Evolutionary conservation across 2,329 filamentous ascomycete genomes (phyloP), one percentile per base, ranked within the genome.

Genomic region (Pseudocercospora pini-densiflorae): DNA sequence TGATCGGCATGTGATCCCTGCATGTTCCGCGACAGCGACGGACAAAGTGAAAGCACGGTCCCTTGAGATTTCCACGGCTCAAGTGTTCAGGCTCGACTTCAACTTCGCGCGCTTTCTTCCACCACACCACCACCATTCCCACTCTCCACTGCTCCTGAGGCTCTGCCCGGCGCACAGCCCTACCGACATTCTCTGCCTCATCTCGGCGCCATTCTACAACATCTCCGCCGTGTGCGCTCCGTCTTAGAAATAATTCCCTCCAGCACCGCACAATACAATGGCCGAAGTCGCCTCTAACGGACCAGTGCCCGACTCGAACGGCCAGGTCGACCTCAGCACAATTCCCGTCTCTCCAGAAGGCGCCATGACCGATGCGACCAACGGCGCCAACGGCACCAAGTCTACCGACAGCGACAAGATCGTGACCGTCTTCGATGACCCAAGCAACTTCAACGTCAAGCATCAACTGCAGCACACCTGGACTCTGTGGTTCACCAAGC

Each of bases 401-500:
- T 72, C 68, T 27, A 64, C 81, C 43, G 73, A 74, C 69, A 81
- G 81, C 71, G 75, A 77, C 68, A 90, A 94, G 78, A 85, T 91
- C 60, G 86, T 97, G 76, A 99, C 95, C 55, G 94, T 99, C 74
- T 99, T 99, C 85, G 94, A 99, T 80, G 93, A 98, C 83, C 91
- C 95, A 75, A 92, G 97, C 73, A 97, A 99, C 86, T 99, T 99
- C 88, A 99, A 97, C 76, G 95, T 99, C 81, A 99, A 98, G 87
- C 95, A 99, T 81, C 94, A 94, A 72, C 87, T 99, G 68, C 94
- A 97, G 87, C 92, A 97, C 86, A 91, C 92, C 79, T 99, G 95
- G 95, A 98, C 95, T 66, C 86, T 99, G 64, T 99, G 96, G 96
- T 99, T 98, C 86, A 98, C 94, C 77, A 98, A 98, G 88, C 94